Percentiles rank a stretch among this genome's conserved stretches.
Conservation (phyloP, 805 yeast species). For the Diddensiella santjacobensis region DNA sequence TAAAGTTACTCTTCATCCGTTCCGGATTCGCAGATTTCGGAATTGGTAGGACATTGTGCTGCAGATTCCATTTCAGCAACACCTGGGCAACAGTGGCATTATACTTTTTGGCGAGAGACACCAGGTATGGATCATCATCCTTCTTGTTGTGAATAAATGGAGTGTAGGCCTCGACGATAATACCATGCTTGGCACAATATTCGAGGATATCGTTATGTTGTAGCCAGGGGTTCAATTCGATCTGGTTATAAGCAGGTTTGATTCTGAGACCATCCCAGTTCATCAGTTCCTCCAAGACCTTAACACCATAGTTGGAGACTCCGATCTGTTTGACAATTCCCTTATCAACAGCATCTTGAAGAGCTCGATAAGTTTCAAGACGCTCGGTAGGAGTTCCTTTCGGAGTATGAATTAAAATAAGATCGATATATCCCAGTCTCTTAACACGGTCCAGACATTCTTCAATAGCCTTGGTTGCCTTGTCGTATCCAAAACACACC, state of each 20-base stretch:
- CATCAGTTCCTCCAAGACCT: slow-evolving; percentile 52
- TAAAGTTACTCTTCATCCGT: slow-evolving; percentile 52
- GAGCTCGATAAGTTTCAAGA: slow-evolving; percentile 49
- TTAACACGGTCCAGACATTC: slow-evolving; percentile 51
- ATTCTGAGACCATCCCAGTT: slow-evolving; percentile 44
- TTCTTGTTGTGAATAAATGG: slow-evolving; percentile 64
- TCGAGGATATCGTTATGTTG: slow-evolving; percentile 58
- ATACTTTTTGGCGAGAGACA: slow-evolving; percentile 46
- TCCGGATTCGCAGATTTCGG: slow-evolving; percentile 56
- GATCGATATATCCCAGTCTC: slow-evolving; percentile 56
- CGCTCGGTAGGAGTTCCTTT: slow-evolving; percentile 29
- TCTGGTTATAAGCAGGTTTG: slow-evolving; percentile 70
- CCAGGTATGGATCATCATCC: slow-evolving; percentile 48
- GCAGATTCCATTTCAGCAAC: slow-evolving; percentile 66
- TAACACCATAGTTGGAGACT: slow-evolving; percentile 58
- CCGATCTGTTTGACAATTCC: slow-evolving; percentile 55
- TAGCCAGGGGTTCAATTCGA: slow-evolving; percentile 82
- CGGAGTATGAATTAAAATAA: slow-evolving; percentile 61
- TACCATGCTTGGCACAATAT: slow-evolving; percentile 48
- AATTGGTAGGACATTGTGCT: slow-evolving; percentile 66
- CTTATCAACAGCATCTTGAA: slow-evolving; percentile 47
- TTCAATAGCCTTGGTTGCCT: slow-evolving; percentile 46
- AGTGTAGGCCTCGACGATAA: slow-evolving; percentile 63
- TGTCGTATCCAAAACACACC: slow-evolving; percentile 46
- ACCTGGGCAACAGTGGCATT: slow-evolving; percentile 56